Percentiles rank a stretch among this genome's conserved stretches.
Evolutionary conservation across 345 rosid species (phyloP).

Genomic region (Turnera subulata): DNA sequence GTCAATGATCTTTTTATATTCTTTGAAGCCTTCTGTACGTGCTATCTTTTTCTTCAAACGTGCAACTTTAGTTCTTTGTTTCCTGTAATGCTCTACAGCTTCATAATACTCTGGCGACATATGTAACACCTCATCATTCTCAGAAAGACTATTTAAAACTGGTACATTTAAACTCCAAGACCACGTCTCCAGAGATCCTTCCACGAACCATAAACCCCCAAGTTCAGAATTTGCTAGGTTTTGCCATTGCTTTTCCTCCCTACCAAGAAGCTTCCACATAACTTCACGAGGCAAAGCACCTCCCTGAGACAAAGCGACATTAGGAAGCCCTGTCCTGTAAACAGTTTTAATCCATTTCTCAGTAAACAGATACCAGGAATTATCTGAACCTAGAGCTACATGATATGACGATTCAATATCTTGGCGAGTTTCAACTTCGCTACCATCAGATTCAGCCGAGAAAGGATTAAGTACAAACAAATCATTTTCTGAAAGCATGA

Average conservation of each 20-base stretch:
- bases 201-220: conserved; percentile 76
- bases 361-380: conserved; percentile 86
- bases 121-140: conserved; percentile 55
- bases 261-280: conserved; percentile 55
- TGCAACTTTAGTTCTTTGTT: conserved; percentile 68
- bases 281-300: conserved; percentile 75
- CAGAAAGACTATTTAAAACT: conserved; percentile 76
- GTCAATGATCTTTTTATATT: conserved; percentile 73
- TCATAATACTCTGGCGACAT: conserved; percentile 57
- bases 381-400: conserved; percentile 93
- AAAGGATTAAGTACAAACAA: conserved; percentile 32
- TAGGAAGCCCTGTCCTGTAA: conserved; percentile 77
- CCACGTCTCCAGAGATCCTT: conserved; percentile 96
- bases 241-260: conserved; percentile 72
- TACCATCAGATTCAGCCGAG: conserved; percentile 23
- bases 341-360: conserved; percentile 80
- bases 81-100: conserved; percentile 57
- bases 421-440: conserved; percentile 27
- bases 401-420: conserved; percentile 53
- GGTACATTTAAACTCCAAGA: conserved; percentile 97
- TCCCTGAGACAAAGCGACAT: conserved; percentile 56
- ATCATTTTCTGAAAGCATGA: conserved; percentile 35
- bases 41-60: conserved; percentile 80
- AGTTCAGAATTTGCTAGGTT: conserved; percentile 65
- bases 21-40: conserved; percentile 74